Evolutionary conservation across 306 rosid genomes (phyloP).

Genomic region (Gillenia trifoliata): DNA sequence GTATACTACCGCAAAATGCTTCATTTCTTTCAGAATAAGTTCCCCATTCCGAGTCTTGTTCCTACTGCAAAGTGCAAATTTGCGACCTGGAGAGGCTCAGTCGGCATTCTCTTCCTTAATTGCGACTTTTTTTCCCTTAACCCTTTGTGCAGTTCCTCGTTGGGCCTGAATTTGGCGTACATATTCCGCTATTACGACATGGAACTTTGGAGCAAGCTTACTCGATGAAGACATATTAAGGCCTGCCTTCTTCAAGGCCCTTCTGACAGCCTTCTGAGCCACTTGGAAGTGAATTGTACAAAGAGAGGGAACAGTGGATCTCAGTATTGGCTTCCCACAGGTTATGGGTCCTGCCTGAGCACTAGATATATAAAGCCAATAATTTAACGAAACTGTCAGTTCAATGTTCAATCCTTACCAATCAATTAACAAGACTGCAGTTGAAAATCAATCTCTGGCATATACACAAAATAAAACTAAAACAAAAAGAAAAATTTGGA

Average conservation of each 20-base stretch:
- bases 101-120: constrained; percentile 25
- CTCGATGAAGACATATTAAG: constrained; percentile 39
- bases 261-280: constrained; percentile 47
- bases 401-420: neutral
- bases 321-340: constrained; percentile 62
- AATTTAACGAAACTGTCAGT: neutral
- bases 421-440: too few relatives aligned
- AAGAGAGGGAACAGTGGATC: constrained; percentile 50
- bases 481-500: neutral
- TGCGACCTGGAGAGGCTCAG: neutral
- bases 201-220: constrained; percentile 50
- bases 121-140: constrained; percentile 17
- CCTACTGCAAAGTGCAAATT: neutral
- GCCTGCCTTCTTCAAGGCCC: constrained; percentile 48
- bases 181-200: constrained; percentile 38
- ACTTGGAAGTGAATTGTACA: constrained; percentile 50
- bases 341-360: constrained; percentile 52
- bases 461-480: neutral
- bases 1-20: neutral
- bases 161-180: constrained; percentile 46
- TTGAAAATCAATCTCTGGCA: neutral
- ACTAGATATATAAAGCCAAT: constrained; percentile 25
- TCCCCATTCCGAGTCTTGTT: neutral
- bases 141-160: constrained; percentile 30
- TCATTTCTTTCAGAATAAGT: neutral